Evolutionary conservation across 2,329 filamentous ascomycete species (phyloP).

Genomic region (Clathrospora elynae): DNA sequence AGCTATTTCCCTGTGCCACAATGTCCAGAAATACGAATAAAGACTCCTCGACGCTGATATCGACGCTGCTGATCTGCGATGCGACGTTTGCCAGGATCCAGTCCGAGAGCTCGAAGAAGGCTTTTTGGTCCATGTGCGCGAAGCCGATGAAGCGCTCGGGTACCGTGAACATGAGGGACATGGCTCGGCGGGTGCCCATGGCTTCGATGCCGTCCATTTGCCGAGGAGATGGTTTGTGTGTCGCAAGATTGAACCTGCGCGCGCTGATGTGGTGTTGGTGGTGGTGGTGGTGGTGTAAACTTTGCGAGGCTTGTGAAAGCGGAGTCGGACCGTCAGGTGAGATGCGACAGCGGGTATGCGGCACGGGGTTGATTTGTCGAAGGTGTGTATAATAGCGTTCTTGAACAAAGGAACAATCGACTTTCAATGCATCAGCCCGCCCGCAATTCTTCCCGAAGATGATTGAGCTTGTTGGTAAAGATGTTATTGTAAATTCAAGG

Average conservation of each 20-base stretch:
- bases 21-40: constrained; percentile 48
- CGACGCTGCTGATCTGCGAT: constrained; percentile 33
- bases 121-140: constrained; percentile 47
- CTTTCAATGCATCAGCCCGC: no score
- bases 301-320: no score
- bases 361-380: no score
- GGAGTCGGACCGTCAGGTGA: constrained; percentile 17
- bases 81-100: constrained; percentile 45
- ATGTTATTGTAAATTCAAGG: no score
- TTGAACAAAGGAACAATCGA: no score
- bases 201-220: constrained; percentile 25
- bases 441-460: not conserved
- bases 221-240: not conserved
- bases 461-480: no score
- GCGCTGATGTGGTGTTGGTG: not conserved
- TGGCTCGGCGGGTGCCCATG: constrained; percentile 38
- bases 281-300: constrained; percentile 5
- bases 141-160: constrained; percentile 47
- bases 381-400: no score
- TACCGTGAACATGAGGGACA: constrained; percentile 42
- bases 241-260: not conserved
- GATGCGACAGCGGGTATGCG: constrained; percentile 4
- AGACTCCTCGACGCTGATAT: constrained; percentile 46
- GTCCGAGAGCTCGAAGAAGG: constrained; percentile 47
- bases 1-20: constrained; percentile 45